These are phyloP conservation scores for Ocimum tenuiflorum DNA, from an alignment of 257 asterid genomes.

Conservation along the genomic window DNA sequence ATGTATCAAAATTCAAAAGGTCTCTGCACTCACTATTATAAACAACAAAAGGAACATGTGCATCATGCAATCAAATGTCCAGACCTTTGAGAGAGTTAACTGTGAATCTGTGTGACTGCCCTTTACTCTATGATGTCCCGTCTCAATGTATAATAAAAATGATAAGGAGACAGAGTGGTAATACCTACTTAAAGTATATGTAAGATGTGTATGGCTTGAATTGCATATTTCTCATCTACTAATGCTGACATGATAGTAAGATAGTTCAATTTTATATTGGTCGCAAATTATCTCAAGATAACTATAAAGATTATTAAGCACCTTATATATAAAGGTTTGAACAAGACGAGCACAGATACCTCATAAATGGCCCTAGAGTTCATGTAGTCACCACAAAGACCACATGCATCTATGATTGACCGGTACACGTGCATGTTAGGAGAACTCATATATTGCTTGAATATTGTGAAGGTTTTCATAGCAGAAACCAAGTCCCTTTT, in stretches of 20 bases:
- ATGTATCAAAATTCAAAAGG: too few species aligned
- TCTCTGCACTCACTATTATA: neutral
- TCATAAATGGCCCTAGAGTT: conserved; percentile 76
- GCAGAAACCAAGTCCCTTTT: conserved; percentile 69
- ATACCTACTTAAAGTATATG: neutral
- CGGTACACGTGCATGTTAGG: conserved; percentile 76
- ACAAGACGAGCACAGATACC: conserved; percentile 37
- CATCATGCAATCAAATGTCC: neutral
- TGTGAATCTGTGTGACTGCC: neutral
- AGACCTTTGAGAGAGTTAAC: neutral
- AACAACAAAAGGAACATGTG: neutral
- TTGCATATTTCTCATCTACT: neutral
- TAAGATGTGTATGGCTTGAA: neutral
- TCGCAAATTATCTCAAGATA: neutral
- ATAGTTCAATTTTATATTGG: conserved; percentile 1
- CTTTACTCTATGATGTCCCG: neutral
- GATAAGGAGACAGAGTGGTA: neutral
- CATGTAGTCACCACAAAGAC: conserved; percentile 79
- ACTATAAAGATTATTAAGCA: neutral
- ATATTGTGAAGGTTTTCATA: conserved; percentile 58
- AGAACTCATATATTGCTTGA: conserved; percentile 41
- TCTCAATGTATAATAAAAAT: neutral
- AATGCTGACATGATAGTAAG: conserved; percentile 3
- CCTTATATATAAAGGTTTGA: neutral
- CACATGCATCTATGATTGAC: conserved; percentile 86